phyloP scores from a whole-genome alignment of 345 rosid species.

The Luvunga scandens region DNA sequence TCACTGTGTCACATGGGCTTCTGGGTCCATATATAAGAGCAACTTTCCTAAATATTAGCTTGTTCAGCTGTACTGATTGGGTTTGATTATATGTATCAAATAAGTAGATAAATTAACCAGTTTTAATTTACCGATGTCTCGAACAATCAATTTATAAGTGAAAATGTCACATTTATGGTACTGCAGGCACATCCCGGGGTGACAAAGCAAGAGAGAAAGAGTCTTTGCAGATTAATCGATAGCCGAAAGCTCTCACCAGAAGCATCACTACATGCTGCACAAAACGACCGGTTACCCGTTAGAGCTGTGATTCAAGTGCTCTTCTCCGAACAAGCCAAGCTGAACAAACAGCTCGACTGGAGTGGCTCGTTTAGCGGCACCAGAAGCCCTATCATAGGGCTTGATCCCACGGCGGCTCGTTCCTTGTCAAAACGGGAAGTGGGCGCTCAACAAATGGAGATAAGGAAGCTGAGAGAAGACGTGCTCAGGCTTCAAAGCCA shows the following conservation, averaged over 20 bases:
- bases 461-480: conserved; percentile 64
- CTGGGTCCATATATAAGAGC: no score
- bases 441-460: conserved; percentile 56
- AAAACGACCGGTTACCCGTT: conserved; percentile 80
- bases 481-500: conserved; percentile 60
- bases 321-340: conserved; percentile 68
- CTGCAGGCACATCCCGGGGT: conserved; percentile 67
- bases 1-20: no score
- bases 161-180: no score
- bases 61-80: no score
- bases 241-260: conserved; percentile 67
- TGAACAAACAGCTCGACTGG: conserved; percentile 57
- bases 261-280: conserved; percentile 80
- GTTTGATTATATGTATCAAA: no score
- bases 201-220: conserved; percentile 72
- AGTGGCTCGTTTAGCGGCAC: conserved; percentile 55
- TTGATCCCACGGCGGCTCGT: conserved; percentile 42
- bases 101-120: no score
- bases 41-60: no score
- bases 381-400: conserved; percentile 44
- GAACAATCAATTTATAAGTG: no score
- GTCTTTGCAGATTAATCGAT: conserved; percentile 65
- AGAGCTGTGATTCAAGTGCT: conserved; percentile 79
- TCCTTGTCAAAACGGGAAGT: conserved; percentile 72
- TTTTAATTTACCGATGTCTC: no score